Evolutionary conservation across 306 rosid genomes (phyloP).

Genomic region (Sesbania bispinosa): DNA sequence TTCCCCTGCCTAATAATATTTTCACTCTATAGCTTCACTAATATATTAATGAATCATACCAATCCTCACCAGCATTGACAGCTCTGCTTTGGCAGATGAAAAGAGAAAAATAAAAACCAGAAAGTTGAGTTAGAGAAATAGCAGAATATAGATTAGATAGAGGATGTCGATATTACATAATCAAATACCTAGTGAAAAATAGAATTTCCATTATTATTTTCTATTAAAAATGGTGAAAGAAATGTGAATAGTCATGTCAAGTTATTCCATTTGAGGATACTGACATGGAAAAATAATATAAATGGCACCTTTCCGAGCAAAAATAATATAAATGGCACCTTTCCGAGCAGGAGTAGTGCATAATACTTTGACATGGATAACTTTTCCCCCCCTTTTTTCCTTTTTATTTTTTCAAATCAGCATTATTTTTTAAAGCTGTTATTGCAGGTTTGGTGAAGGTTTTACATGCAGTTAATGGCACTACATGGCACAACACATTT

Average conservation of each 20-base stretch:
- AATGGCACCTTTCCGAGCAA: background rate
- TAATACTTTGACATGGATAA: background rate
- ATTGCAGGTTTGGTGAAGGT: constrained; percentile 76
- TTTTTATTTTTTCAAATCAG: background rate
- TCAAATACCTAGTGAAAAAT: background rate
- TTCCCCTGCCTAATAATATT: background rate
- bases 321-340: too few species aligned
- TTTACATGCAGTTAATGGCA: constrained; percentile 66
- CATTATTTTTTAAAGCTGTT: constrained; percentile 29
- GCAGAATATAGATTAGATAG: background rate
- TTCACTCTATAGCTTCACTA: background rate
- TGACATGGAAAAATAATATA: constrained; percentile 4
- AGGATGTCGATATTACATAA: background rate
- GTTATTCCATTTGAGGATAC: background rate
- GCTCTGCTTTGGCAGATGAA: background rate
- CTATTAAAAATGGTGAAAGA: constrained; percentile 5
- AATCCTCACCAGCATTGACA: background rate
- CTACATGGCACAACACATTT: constrained; percentile 79
- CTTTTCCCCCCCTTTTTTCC: too few species aligned
- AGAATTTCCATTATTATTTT: background rate
- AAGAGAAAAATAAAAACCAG: background rate
- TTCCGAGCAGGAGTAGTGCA: background rate
- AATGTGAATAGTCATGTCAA: background rate
- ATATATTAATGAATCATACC: background rate
- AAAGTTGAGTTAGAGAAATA: background rate